Percentiles rank a stretch among this genome's conserved stretches.
Conservation (phyloP, 2,329 filamentous ascomycete genomes). For the Aspergillus pseudoviridinutans region DNA sequence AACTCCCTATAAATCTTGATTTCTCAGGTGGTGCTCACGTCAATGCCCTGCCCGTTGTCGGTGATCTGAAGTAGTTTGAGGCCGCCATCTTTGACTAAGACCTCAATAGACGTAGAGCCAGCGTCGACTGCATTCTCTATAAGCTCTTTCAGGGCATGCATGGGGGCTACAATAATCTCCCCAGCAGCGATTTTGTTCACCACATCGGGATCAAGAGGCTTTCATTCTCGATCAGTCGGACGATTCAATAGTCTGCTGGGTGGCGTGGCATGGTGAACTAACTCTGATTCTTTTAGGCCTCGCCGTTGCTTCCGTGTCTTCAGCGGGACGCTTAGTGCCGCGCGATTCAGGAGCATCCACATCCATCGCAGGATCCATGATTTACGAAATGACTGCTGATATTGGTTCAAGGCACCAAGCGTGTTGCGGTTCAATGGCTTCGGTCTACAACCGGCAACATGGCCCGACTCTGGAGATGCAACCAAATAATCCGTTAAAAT, state of each 20-base stretch:
- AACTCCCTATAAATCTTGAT: too few species aligned
- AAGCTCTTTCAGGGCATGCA: conserved; percentile 92
- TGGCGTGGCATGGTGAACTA: neutral
- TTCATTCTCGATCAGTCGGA: conserved; percentile 17
- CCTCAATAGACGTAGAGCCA: conserved; percentile 85
- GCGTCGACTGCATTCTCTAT: conserved; percentile 98
- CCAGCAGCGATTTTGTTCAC: conserved; percentile 98
- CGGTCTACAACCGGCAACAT: neutral
- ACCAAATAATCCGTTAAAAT: neutral
- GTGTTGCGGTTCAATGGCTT: neutral
- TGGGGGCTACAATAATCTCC: conserved; percentile 95
- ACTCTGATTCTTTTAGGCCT: conserved; percentile 49
- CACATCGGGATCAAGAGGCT: conserved; percentile 86
- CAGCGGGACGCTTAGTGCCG: conserved; percentile 50
- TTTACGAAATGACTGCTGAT: neutral
- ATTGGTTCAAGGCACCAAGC: neutral
- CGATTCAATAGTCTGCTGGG: neutral
- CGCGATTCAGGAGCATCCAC: conserved; percentile 34
- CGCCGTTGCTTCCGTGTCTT: conserved; percentile 36
- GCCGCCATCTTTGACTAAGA: conserved; percentile 90
- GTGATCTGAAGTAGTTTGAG: conserved; percentile 94
- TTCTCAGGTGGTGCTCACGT: conserved; percentile 53
- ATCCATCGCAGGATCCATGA: conserved; percentile 43
- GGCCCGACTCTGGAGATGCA: neutral
- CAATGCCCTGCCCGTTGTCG: conserved; percentile 93